Evolutionary conservation across 345 rosid genomes (phyloP).

Genomic region (Reutealis trisperma): DNA sequence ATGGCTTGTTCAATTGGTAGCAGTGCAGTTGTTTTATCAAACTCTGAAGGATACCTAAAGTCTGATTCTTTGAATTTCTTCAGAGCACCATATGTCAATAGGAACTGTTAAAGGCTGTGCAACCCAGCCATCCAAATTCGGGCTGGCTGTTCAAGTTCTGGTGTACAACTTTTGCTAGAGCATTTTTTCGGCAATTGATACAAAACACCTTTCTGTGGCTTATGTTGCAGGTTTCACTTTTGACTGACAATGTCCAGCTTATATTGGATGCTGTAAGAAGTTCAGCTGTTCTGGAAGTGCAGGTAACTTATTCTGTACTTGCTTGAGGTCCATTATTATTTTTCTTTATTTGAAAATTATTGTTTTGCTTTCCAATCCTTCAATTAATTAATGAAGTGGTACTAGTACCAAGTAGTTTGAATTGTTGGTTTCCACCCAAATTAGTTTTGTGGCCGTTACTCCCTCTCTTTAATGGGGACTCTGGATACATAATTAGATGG

Average conservation of each 20-base stretch:
- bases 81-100: not conserved
- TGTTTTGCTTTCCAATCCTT: not conserved
- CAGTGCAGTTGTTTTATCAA: not conserved
- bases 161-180: not conserved
- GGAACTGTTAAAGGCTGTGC: not conserved
- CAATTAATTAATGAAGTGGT: not conserved
- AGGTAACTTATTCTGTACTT: conserved; percentile 45
- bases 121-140: not conserved
- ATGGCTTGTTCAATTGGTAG: not conserved
- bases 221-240: conserved; percentile 52
- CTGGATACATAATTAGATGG: not conserved
- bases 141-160: not conserved
- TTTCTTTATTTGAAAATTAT: not conserved
- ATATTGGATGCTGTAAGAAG: conserved; percentile 69
- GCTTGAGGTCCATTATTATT: not conserved
- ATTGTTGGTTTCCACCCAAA: not conserved
- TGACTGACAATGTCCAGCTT: conserved; percentile 62
- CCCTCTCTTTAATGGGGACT: too few relatives aligned
- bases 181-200: not conserved
- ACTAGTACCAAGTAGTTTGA: not conserved
- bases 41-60: not conserved
- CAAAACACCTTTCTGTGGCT: not conserved
- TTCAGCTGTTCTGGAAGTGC: conserved; percentile 70
- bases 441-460: too few relatives aligned
- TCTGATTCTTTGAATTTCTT: not conserved